Base-by-base conservation (phyloP, 2,329 filamentous ascomycete genomes). In the Ophiobolus disseminans region DNA sequence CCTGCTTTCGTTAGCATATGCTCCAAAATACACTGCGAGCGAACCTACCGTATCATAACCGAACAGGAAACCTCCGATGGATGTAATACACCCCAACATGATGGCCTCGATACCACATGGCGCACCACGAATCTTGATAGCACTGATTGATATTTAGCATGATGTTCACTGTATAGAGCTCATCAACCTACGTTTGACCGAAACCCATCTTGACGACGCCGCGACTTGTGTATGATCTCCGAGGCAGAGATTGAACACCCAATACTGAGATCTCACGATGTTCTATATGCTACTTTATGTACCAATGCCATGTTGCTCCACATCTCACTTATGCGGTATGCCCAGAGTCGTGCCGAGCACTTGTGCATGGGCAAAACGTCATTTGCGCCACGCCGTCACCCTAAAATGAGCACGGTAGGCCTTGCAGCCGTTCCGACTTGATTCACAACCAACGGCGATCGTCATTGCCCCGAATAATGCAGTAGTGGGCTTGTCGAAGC, bases 21-120 rank as follows among this genome's bases (percentile, higher is more conserved):
- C 25, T 34, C 25, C 23, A n/a, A 16, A 7, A 40, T 17, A 20
- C 28, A 37, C 9, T 42, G 43, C n/a, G 7, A 19, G 14, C 20
- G 6, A n/a, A 25, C 55, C 16, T 61, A 62, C 84, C 8, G 82
- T 86, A 57, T 86, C 84, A 57, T 85, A 86, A 38, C 84, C 84
- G 65, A 85, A 86, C 52, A 86, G 78, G 67, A 84, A 84, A 38
- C 82, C 84, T 51, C 83, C 83, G 31, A 86, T 78, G 35, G 79
- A 82, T 34, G 82, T 83, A 32, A 80, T 74, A 25, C 78, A 69
- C 35, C 80, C 81, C 21, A 85, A 81, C 75, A 90, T 73, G 49
- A 75, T 68, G 25, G 75, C 74, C 42, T 70, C 67, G 9, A 66
- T 66, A 22, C 67, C 66, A 34, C 63, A 66, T 21, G 65, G 63